Percentiles rank a stretch among this genome's conserved stretches.
Conservation (phyloP, 2,329 filamentous ascomycete genomes). For the Pseudogymnoascus destructans region DNA sequence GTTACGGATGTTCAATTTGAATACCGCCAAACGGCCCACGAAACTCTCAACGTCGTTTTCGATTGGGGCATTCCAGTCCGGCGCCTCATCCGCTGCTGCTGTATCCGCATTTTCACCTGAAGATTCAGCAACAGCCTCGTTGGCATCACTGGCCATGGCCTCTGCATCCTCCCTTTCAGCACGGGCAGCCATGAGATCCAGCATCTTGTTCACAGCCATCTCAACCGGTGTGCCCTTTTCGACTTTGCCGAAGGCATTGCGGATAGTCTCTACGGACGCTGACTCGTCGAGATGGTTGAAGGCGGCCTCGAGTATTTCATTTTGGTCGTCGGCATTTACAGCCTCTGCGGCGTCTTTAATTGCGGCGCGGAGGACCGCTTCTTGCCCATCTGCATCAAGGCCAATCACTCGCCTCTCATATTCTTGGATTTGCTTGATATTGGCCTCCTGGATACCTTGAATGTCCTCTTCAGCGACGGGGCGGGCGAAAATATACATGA, state of each 20-base stretch:
- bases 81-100: not conserved
- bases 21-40: not conserved
- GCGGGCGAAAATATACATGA: slow-evolving; percentile 84
- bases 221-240: not conserved
- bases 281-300: not conserved
- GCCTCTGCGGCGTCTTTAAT: slow-evolving; percentile 21
- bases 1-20: slow-evolving; percentile 51
- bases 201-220: not conserved
- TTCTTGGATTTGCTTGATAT: slow-evolving; percentile 49
- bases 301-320: not conserved
- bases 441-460: slow-evolving; percentile 55
- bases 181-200: not conserved
- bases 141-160: too few species aligned
- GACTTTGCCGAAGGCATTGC: not conserved
- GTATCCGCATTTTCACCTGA: slow-evolving; percentile 1
- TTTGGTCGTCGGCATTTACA: slow-evolving; percentile 12
- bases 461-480: slow-evolving; percentile 66
- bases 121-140: not conserved
- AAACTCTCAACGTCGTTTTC: not conserved
- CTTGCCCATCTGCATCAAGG: slow-evolving; percentile 30
- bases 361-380: slow-evolving; percentile 13
- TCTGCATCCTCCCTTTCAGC: not conserved
- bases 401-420: slow-evolving; percentile 54
- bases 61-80: not conserved
- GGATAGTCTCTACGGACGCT: not conserved